Evolutionary conservation across 208 protist genomes (phyloP), one percentile per base, ranked within the genome.

Genomic region (Blastocrithidia nonstop): DNA sequence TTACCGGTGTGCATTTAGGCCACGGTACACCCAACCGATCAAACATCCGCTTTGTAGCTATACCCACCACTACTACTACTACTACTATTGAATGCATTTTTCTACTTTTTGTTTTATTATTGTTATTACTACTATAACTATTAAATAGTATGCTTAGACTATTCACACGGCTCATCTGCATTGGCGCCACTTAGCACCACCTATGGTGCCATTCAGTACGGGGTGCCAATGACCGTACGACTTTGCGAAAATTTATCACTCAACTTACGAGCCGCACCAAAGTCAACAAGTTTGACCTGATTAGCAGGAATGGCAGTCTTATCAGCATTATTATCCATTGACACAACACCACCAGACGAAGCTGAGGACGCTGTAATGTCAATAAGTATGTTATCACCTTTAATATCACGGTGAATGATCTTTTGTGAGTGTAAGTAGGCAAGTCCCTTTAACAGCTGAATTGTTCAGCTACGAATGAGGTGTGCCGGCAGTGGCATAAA

Each of bases 141-240:
- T 50, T 47, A n/a, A 35, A 11, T 11, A 11, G 11, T 11, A 11
- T 35, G 29, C 29, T 35, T n/a, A 29, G 41, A n/a, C 56, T 39
- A 35, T 35, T 35, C 9, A 47, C 49, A 4, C 56, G 50, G n/a
- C 11, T n/a, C 11, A 11, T n/a, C 29, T 11, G 11, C 29, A n/a
- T 16, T 16, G 37, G 26, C 26, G 50, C 57, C 38, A 50, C 71
- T 56, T 88, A n/a, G 66, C 28, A 94, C 79, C 51, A 94, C 80
- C 66, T 94, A 82, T 15, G 87, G 87, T 1, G 87, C 87, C 87
- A 94, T 94, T 83, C 87, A 94, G 62, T 94, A 94, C n/a, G 87
- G 87, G 23, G 87, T 92, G 20, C 87, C 87, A 37, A 89, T 88
- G 8, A 94, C 71, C 15, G 86, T 94, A 27, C 77, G 75, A 50